Conservation (phyloP, 106 monocot genomes). For the Ottelia alismoides region DNA sequence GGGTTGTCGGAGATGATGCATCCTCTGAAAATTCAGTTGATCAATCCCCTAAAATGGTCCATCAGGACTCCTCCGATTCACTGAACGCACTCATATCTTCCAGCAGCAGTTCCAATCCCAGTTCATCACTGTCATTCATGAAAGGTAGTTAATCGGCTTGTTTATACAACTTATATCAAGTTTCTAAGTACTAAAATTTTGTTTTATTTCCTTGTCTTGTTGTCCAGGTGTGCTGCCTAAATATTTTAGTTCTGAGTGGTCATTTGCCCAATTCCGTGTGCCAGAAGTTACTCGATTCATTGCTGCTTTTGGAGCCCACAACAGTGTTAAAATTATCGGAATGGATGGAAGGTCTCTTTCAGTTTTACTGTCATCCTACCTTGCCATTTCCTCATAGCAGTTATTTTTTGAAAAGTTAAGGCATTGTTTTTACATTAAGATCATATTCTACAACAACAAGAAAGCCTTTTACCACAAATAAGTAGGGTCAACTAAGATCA, state of each 20-base stretch:
- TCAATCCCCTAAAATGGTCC: constrained; percentile 30
- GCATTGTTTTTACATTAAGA: too few relatives aligned
- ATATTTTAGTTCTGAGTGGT: constrained; percentile 98
- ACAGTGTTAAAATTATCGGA: constrained; percentile 64
- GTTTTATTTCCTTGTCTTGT: neutral
- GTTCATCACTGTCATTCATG: constrained; percentile 86
- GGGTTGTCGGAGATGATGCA: constrained; percentile 68
- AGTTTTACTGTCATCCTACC: too few relatives aligned
- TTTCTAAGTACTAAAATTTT: neutral
- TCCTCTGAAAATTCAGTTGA: constrained; percentile 13
- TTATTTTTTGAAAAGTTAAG: too few relatives aligned
- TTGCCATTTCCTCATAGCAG: too few relatives aligned
- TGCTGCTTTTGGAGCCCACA: constrained; percentile 69
- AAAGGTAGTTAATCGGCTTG: constrained; percentile 43
- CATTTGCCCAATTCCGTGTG: constrained; percentile 88
- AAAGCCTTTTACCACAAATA: too few relatives aligned
- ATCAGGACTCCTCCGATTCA: constrained; percentile 68
- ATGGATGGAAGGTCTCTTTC: constrained; percentile 73
- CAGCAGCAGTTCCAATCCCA: constrained; percentile 46
- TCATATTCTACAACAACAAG: too few relatives aligned
- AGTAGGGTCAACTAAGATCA: too few relatives aligned
- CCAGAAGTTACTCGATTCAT: constrained; percentile 67
- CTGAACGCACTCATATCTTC: constrained; percentile 59
- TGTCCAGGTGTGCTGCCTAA: constrained; percentile 66
- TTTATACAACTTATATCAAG: too few relatives aligned